Percentiles rank a stretch among this genome's conserved stretches.
Conservation (phyloP, 2,329 filamentous ascomycete species). For the Lecanicillium sp. region DNA sequence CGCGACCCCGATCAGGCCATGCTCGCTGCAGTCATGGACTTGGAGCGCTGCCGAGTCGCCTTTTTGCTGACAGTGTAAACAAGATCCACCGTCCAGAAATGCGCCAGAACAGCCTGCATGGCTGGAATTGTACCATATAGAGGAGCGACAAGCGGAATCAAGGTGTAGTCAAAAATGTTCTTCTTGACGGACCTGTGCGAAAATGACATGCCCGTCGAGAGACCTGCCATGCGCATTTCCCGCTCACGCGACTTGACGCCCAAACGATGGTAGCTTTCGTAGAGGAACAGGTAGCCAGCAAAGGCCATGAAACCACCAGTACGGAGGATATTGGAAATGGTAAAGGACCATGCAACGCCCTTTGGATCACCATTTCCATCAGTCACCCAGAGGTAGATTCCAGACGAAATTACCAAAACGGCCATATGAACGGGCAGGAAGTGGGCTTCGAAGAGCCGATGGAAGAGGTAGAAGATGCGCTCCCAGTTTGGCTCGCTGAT, state of each 20-base stretch:
- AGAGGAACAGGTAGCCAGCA: conserved; percentile 55
- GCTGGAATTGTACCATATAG: conserved; percentile 61
- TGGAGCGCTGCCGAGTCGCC: conserved; percentile 43
- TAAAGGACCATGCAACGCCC: conserved; percentile 50
- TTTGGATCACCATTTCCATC: conserved; percentile 42
- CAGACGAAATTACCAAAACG: conserved; percentile 54
- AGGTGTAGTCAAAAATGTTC: conserved; percentile 54
- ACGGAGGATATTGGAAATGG: conserved; percentile 50
- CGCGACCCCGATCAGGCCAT: conserved; percentile 30
- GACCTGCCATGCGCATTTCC: conserved; percentile 58
- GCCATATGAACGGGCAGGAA: conserved; percentile 62
- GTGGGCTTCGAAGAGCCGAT: conserved; percentile 66
- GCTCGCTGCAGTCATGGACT: conserved; percentile 32
- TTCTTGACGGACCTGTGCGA: conserved; percentile 46
- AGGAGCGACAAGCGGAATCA: conserved; percentile 60
- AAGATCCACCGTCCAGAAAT: conserved; percentile 61
- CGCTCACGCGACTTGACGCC: conserved; percentile 51
- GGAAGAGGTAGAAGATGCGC: conserved; percentile 49
- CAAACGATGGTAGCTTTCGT: conserved; percentile 58
- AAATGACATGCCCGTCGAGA: conserved; percentile 58
- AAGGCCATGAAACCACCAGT: conserved; percentile 54
- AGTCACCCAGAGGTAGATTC: conserved; percentile 48
- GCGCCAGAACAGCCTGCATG: conserved; percentile 57
- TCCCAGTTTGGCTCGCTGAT: conserved; percentile 44
- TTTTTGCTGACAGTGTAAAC: conserved; percentile 69